Evolutionary conservation across 768 basidiomycete species (phyloP), one percentile per base, ranked within the genome.

Genomic region (Chalciporus piperatus): DNA sequence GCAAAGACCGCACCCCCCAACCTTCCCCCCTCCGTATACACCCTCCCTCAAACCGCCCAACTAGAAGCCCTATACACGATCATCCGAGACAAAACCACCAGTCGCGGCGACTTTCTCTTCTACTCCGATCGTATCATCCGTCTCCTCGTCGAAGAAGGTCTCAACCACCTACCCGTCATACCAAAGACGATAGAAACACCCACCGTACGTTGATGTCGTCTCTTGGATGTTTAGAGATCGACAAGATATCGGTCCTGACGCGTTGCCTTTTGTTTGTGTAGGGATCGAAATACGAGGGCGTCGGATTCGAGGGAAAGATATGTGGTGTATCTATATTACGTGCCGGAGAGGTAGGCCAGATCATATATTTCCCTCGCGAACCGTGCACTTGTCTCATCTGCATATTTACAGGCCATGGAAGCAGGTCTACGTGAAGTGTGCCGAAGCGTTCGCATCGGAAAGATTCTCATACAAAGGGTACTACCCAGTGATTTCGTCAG

Each of bases 391-490:
- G 27, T 9, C 46, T 50, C 40, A 48, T 20, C 38, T 19, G 3
- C 35, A 23, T 22, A 2, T 41, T 14, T 19, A n/a, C 51, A 93
- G 89, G 93, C 95, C 2, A 99, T 99, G 96, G 96, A 99, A 72
- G 92, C 91, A 12, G 97, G 96, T 35, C 75, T 99, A 55, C 78
- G 96, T 39, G 96, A 98, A 69, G 96, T 98, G 35, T 98, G 95
- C 73, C 80, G 96, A 59, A 90, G 84, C 62, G 89, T 92, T 23
- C 80, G 96, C 56, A 96, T 99, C 52, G 96, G 96, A 43, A 99
- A 99, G 76, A 98, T 99, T 63, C 76, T 99, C 43, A 99, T 99
- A 55, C 96, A 99, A 72, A 73, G 96, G 67, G 93, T 92, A 70
- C 56, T 80, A 64, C 22, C 14, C n/a, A 20, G 41, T 10, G 4